Evolutionary conservation across 2,329 filamentous ascomycete species (phyloP), one percentile per base, ranked within the genome.

Genomic region (Botrytis fabae): DNA sequence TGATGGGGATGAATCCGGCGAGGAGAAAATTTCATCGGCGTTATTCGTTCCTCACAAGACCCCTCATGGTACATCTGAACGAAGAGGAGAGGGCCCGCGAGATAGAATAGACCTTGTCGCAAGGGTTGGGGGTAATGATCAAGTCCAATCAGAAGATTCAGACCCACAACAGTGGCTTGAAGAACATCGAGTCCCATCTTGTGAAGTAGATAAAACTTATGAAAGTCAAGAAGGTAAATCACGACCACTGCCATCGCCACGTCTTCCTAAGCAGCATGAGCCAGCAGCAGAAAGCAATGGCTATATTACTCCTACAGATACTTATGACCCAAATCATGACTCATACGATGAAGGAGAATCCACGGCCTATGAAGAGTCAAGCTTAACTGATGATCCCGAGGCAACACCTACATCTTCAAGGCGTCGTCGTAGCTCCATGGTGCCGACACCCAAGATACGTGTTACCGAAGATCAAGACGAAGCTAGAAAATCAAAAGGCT

Each of bases 1-100:
- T 32, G 86, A 88, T 38, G 87, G 87, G 65, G 85, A 87, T 44
- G 86, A 87, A 71, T 94, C 92, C 22, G 91, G 93, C 73, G 90
- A 93, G 80, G 93, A 96, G 81, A 93, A 95, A 81, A 94, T 96
- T 75, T 94, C 92, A n/a, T 95, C 92, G 46, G 93, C 93, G 38
- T 86, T 94, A 59, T 96, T 96, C 80, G 86, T 94, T 65, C 93
- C 93, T 60, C 93, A 95, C 83, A 90, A 93, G 78, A 86, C 86
- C 38, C 76, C 79, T 61, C 79, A 85, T 74, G 80, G 86, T 63
- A 82, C 82, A 42, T 79, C 83, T 16, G 83, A 85, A 61, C 82
- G 74, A 8, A 70, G 73, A 32, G 72, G 73, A 40, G 71, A 74
- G 40, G 71, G 59, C 6, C 70, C 68, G 25, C 72, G 74, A 42